phyloP scores from a whole-genome alignment of 345 rosid species.

The Eucalyptus fibrosa region DNA sequence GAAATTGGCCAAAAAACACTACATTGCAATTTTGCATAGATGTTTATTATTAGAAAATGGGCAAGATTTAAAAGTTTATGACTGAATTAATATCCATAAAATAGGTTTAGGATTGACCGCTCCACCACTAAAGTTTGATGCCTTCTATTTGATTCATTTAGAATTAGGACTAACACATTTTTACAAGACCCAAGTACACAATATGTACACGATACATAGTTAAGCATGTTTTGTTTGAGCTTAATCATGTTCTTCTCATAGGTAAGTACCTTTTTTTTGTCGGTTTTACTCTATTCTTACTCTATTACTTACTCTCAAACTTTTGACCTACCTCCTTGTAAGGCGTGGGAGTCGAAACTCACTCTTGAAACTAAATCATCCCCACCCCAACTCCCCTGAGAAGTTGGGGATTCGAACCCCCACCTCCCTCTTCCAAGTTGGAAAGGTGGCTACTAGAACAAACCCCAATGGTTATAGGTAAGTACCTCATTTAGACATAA shows the following conservation, averaged over 20 bases:
- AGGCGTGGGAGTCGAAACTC: rapidly evolving
- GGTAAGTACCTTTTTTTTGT: background rate
- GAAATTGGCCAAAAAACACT: background rate
- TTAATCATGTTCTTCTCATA: background rate
- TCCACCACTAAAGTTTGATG: background rate
- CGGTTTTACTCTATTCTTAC: rapidly evolving
- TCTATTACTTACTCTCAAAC: no score
- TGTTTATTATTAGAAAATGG: background rate
- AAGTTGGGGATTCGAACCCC: rapidly evolving
- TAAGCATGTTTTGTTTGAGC: background rate
- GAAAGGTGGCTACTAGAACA: rapidly evolving
- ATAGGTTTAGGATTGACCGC: background rate
- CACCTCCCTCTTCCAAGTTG: no score
- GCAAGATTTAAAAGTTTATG: background rate
- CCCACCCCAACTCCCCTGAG: rapidly evolving
- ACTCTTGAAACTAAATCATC: no score
- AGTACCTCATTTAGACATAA: background rate
- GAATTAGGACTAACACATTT: background rate
- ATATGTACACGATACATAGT: background rate
- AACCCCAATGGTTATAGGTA: background rate
- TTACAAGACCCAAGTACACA: background rate
- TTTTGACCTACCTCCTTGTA: rapidly evolving
- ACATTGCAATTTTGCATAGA: background rate
- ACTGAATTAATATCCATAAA: background rate
- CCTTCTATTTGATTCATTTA: background rate